A percentile compares a stretch with the other conserved stretches of the same genome.
Evolutionary conservation across 768 basidiomycete genomes (phyloP).

Genomic region (Gloeopeniophorella convolvens): DNA sequence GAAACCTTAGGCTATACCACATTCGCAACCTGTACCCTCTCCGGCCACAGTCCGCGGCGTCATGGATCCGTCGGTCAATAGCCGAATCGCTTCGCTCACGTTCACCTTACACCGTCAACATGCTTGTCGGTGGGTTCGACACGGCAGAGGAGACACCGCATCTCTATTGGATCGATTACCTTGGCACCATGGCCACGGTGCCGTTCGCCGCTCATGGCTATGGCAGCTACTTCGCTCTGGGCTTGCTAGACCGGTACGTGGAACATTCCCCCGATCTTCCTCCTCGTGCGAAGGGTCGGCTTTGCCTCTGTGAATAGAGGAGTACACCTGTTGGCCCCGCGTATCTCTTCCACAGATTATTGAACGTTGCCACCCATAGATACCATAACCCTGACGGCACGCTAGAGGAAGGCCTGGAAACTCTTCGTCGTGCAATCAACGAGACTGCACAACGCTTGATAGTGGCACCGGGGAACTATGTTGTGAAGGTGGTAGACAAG

Average conservation of each 20-base stretch:
- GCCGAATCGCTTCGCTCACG: conserved; percentile 87
- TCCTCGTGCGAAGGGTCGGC: too few relatives aligned
- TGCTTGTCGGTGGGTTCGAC: conserved; percentile 92
- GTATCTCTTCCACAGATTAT: conserved; percentile 8
- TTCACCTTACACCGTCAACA: conserved; percentile 84
- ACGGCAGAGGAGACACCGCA: conserved; percentile 62
- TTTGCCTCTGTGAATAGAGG: too few relatives aligned
- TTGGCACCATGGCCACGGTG: conserved; percentile 82
- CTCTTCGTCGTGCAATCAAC: conserved; percentile 78
- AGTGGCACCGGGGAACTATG: conserved; percentile 75
- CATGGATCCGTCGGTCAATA: conserved; percentile 90
- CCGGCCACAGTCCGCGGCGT: conserved; percentile 83
- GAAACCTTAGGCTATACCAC: conserved; percentile 93
- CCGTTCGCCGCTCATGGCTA: conserved; percentile 96
- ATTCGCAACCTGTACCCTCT: conserved; percentile 90
- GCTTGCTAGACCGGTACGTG: conserved; percentile 82
- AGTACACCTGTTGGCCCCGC: too few relatives aligned
- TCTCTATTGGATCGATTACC: conserved; percentile 94
- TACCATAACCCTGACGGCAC: conserved; percentile 88
- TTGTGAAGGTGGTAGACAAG: conserved; percentile 88
- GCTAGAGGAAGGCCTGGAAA: conserved; percentile 79
- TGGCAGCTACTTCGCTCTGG: conserved; percentile 85
- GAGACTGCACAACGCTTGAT: conserved; percentile 83
- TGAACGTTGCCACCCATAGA: conserved; percentile 31
- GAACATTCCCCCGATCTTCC: background rate